phyloP scores from a whole-genome alignment of 2,329 filamentous ascomycete genomes.

The Hymenoscyphus infarciens region DNA sequence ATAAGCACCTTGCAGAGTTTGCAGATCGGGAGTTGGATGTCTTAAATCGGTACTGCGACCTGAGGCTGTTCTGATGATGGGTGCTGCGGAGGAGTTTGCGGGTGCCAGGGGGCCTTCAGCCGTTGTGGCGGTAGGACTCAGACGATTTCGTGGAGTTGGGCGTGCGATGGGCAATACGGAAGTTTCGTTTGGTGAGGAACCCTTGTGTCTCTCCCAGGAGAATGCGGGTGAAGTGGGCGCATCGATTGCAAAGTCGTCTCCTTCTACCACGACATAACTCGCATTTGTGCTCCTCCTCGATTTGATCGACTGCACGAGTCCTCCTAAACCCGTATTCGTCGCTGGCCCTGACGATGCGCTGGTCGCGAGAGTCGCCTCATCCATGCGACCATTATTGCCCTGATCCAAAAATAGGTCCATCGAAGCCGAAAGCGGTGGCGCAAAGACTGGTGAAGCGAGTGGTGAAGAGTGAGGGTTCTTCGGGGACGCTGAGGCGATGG shows the following conservation, averaged over 20 bases:
- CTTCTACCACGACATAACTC: slow-evolving; percentile 23
- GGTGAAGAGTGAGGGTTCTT: background rate
- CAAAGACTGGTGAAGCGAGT: slow-evolving; percentile 17
- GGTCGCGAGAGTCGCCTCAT: slow-evolving; percentile 12
- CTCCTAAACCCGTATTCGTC: slow-evolving; percentile 15
- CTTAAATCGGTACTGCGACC: slow-evolving; percentile 37
- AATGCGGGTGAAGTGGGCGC: slow-evolving; percentile 12
- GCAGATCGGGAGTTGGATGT: slow-evolving; percentile 61
- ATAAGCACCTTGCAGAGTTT: slow-evolving; percentile 58
- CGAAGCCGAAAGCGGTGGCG: slow-evolving; percentile 17
- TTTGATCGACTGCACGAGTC: slow-evolving; percentile 18
- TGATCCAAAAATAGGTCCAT: slow-evolving; percentile 28
- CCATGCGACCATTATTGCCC: slow-evolving; percentile 8
- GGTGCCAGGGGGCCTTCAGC: slow-evolving; percentile 14
- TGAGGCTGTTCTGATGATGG: slow-evolving; percentile 30
- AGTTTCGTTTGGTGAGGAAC: slow-evolving; percentile 5
- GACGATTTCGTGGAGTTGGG: slow-evolving; percentile 18
- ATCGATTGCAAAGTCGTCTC: slow-evolving; percentile 21
- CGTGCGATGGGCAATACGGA: slow-evolving; percentile 12
- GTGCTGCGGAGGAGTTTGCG: slow-evolving; percentile 11
- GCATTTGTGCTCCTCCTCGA: slow-evolving; percentile 11
- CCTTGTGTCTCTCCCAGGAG: slow-evolving; percentile 7
- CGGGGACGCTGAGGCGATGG: slow-evolving; percentile 3
- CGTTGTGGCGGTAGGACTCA: slow-evolving; percentile 22
- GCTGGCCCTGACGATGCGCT: background rate